Evolutionary conservation across 805 yeast genomes (phyloP).

Genomic region (Pichia manshurica): DNA sequence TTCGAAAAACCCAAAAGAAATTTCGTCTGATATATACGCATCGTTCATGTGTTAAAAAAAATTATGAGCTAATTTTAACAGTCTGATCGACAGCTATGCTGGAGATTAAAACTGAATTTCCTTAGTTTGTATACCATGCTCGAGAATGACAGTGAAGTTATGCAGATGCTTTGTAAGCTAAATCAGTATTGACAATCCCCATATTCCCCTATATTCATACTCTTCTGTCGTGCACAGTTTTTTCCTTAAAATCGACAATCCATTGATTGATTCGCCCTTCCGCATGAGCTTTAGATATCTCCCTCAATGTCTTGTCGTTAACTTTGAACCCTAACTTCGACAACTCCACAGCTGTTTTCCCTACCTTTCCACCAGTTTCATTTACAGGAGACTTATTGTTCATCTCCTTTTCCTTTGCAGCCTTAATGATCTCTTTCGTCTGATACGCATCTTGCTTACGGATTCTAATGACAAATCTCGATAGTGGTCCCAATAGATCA

Average conservation of each 20-base stretch:
- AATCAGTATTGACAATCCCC: no score
- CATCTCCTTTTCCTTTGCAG: slow-evolving; percentile 13
- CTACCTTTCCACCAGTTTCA: slow-evolving; percentile 10
- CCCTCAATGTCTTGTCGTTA: slow-evolving; percentile 17
- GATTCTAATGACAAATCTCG: slow-evolving; percentile 21
- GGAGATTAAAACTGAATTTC: no score
- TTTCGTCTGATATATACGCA: no score
- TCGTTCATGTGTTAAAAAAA: no score
- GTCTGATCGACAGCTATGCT: no score
- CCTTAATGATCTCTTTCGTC: slow-evolving; percentile 14
- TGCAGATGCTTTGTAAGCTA: no score
- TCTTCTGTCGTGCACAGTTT: slow-evolving; percentile 23
- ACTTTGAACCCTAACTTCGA: slow-evolving; percentile 21
- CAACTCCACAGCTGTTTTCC: slow-evolving; percentile 21
- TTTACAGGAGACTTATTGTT: slow-evolving; percentile 13
- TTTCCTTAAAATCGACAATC: slow-evolving; percentile 26
- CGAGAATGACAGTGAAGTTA: no score
- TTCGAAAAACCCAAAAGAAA: no score
- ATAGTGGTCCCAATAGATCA: slow-evolving; percentile 23
- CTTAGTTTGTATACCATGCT: no score
- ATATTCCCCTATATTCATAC: slow-evolving; percentile 6
- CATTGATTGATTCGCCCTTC: slow-evolving; percentile 26
- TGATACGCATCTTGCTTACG: slow-evolving; percentile 23
- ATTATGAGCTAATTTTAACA: no score
- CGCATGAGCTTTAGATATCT: slow-evolving; percentile 21